Percentiles rank a stretch among this genome's conserved stretches.
phyloP scores from a whole-genome alignment of 352 stramenopile species.

The Globisporangium splendens region DNA sequence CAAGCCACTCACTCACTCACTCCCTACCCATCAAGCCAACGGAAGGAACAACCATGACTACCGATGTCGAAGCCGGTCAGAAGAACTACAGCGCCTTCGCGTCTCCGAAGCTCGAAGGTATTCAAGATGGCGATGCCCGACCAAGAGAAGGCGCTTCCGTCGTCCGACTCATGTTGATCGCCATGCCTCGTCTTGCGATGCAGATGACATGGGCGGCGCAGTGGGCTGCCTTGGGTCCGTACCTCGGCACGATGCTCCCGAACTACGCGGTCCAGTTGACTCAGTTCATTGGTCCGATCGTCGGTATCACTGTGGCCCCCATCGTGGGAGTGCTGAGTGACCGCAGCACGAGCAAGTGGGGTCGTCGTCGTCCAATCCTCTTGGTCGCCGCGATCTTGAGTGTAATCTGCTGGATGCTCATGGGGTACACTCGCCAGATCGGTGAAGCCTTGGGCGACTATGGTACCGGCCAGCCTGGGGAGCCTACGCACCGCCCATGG shows the following conservation, averaged over 20 bases:
- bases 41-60: too few species aligned
- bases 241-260: constrained; percentile 62
- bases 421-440: constrained; percentile 66
- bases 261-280: constrained; percentile 67
- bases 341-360: constrained; percentile 44
- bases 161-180: too few species aligned
- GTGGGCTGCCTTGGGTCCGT: constrained; percentile 66
- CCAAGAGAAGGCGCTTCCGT: too few species aligned
- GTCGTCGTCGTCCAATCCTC: constrained; percentile 59
- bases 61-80: too few species aligned
- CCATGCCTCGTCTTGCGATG: constrained; percentile 21
- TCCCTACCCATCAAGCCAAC: too few species aligned
- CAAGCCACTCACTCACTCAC: too few species aligned
- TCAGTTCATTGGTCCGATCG: constrained; percentile 67
- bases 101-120: too few species aligned
- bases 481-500: constrained; percentile 22
- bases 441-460: constrained; percentile 58
- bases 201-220: constrained; percentile 81
- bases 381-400: constrained; percentile 57
- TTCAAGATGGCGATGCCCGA: too few species aligned
- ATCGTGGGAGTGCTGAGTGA: constrained; percentile 71
- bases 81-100: too few species aligned
- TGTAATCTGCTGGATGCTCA: constrained; percentile 59
- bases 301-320: constrained; percentile 62
- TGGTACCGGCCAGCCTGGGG: constrained; percentile 6